Conservation (phyloP, 441 rosid species). For the Dalechampia spathulata region DNA sequence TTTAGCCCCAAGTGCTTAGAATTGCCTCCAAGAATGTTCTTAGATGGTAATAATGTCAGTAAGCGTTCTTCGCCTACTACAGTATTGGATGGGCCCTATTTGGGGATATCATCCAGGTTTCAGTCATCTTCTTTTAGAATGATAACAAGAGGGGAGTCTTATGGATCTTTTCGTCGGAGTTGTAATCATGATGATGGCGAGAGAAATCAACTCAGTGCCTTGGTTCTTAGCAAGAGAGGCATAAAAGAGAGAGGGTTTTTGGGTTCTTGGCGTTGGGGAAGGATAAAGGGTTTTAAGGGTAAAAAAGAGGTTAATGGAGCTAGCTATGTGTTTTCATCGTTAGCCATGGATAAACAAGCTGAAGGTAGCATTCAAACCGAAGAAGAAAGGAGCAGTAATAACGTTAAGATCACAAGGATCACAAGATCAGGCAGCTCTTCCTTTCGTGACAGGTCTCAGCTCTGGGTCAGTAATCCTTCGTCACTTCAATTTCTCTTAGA, state of each 20-base stretch:
- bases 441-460: slow-evolving; percentile 41
- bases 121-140: slow-evolving; percentile 47
- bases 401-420: slow-evolving; percentile 32
- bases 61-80: slow-evolving; percentile 43
- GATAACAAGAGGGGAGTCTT: slow-evolving; percentile 21
- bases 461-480: slow-evolving; percentile 53
- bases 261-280: slow-evolving; percentile 39
- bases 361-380: slow-evolving; percentile 12
- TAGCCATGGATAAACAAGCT: slow-evolving; percentile 36
- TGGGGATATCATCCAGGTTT: slow-evolving; percentile 19
- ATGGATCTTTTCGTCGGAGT: slow-evolving; percentile 35
- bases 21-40: slow-evolving; percentile 59
- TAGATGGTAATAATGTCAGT: slow-evolving; percentile 26
- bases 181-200: slow-evolving; percentile 23
- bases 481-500: too few species aligned
- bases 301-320: slow-evolving; percentile 39
- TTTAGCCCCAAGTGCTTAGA: slow-evolving; percentile 43
- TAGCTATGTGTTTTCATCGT: slow-evolving; percentile 39
- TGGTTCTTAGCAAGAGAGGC: slow-evolving; percentile 22
- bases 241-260: slow-evolving; percentile 30
- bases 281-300: slow-evolving; percentile 26
- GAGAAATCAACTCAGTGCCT: slow-evolving; percentile 12
- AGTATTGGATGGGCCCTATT: slow-evolving; percentile 35
- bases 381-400: slow-evolving; percentile 14
- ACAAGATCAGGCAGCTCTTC: slow-evolving; percentile 40